Percentiles rank a stretch among this genome's conserved stretches.
phyloP scores from a whole-genome alignment of 495 filamentous ascomycete genomes.

The Penicillium subrubescens region DNA sequence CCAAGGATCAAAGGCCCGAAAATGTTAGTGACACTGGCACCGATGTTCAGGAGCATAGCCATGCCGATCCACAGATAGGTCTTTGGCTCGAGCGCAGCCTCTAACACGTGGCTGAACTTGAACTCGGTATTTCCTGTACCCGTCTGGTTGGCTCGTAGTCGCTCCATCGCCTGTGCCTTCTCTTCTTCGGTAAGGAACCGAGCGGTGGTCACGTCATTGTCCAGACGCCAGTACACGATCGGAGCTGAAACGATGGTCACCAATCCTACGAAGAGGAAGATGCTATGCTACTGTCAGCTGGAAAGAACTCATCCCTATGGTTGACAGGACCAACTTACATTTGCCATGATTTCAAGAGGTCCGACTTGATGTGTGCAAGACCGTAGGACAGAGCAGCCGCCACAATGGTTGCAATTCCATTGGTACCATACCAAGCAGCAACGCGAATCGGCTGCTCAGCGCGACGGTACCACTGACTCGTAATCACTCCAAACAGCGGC shows the following conservation, averaged over 20 bases:
- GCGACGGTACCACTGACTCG: conserved; percentile 52
- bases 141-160: conserved; percentile 65
- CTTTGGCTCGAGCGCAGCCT: conserved; percentile 51
- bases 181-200: conserved; percentile 63
- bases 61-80: conserved; percentile 54
- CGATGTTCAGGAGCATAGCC: conserved; percentile 61
- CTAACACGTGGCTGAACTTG: conserved; percentile 47
- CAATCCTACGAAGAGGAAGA: conserved; percentile 51
- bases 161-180: conserved; percentile 59
- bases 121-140: conserved; percentile 52
- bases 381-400: conserved; percentile 50
- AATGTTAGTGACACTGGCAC: conserved; percentile 59
- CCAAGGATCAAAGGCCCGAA: conserved; percentile 64
- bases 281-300: conserved; percentile 21
- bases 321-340: conserved; percentile 43
- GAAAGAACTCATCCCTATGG: too few species aligned
- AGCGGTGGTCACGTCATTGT: conserved; percentile 54
- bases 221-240: conserved; percentile 45
- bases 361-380: conserved; percentile 56
- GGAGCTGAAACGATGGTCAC: conserved; percentile 50
- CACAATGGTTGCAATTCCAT: conserved; percentile 51
- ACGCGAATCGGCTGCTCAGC: conserved; percentile 53
- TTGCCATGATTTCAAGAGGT: conserved; percentile 59
- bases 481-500: conserved; percentile 59
- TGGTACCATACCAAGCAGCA: conserved; percentile 53